Percentiles rank a stretch among this genome's conserved stretches.
phyloP scores from a whole-genome alignment of 768 basidiomycete species.

The Hypholoma fasciculare region DNA sequence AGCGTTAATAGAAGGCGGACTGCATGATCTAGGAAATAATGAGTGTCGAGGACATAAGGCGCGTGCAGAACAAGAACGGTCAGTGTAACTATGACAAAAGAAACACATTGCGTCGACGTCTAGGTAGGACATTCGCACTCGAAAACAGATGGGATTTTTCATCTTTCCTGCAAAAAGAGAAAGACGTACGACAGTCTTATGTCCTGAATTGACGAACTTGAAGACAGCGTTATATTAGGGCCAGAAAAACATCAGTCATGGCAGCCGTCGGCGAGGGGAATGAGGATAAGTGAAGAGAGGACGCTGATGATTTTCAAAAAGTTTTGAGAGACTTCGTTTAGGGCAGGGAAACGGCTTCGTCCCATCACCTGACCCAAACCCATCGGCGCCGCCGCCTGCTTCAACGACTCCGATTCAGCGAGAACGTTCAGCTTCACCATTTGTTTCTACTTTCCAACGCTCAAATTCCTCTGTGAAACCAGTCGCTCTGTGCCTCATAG shows the following conservation, averaged over 20 bases:
- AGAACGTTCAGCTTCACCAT: too few relatives aligned
- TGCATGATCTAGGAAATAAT: neutral
- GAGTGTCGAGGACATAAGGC: neutral
- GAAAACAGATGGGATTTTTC: conserved; percentile 46
- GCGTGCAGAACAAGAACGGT: conserved; percentile 41
- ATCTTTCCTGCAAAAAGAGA: conserved; percentile 46
- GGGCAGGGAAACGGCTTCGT: neutral
- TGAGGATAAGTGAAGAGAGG: neutral
- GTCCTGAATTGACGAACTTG: too few relatives aligned
- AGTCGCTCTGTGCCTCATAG: too few relatives aligned
- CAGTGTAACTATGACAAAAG: conserved; percentile 94
- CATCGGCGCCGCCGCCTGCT: too few relatives aligned
- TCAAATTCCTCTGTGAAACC: too few relatives aligned
- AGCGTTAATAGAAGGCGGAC: neutral
- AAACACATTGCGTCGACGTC: conserved; percentile 53
- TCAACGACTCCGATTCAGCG: too few relatives aligned
- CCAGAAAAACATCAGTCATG: neutral
- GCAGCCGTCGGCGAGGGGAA: neutral
- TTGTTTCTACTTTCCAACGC: too few relatives aligned
- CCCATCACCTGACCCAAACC: neutral
- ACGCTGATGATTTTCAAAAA: neutral
- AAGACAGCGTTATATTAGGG: too few relatives aligned
- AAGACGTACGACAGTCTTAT: neutral
- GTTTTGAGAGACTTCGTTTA: neutral
- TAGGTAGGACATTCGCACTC: conserved; percentile 58